Percentiles rank a stretch among this genome's conserved stretches.
phyloP scores from a whole-genome alignment of 495 filamentous ascomycete genomes.

The Aspergillus funiculosus region DNA sequence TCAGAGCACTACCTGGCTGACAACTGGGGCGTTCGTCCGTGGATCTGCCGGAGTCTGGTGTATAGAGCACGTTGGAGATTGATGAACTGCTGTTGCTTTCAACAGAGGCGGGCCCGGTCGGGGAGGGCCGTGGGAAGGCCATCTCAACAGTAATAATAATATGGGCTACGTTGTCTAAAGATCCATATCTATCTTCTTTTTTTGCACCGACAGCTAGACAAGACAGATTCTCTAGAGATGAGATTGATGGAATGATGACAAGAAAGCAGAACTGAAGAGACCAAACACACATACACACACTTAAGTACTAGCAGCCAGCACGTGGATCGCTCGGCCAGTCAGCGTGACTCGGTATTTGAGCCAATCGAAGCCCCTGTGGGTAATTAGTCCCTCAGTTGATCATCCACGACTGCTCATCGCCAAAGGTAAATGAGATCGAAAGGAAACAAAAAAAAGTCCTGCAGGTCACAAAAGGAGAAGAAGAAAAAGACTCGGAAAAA shows the following conservation, averaged over 20 bases:
- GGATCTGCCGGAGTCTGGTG: slow-evolving; percentile 33
- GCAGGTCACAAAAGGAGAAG: too few species aligned
- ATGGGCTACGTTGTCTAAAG: not conserved
- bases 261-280: not conserved
- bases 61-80: slow-evolving; percentile 30
- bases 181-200: slow-evolving; percentile 8
- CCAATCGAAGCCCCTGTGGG: not conserved
- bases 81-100: slow-evolving; percentile 26
- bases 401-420: too few species aligned
- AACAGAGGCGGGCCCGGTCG: slow-evolving; percentile 24
- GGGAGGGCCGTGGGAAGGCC: slow-evolving; percentile 23
- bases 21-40: slow-evolving; percentile 27
- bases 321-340: not conserved
- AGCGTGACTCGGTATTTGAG: slow-evolving; percentile 5
- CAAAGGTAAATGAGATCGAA: too few species aligned
- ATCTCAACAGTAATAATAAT: slow-evolving; percentile 16
- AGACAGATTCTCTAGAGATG: not conserved
- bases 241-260: not conserved
- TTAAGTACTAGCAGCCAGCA: not conserved
- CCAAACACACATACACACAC: not conserved
- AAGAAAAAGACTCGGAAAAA: too few species aligned
- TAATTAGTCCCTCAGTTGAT: slow-evolving; percentile 6
- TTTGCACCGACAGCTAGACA: not conserved
- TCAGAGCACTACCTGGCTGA: slow-evolving; percentile 21
- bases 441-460: too few species aligned